Evolutionary conservation across 371 early-diverging fungal species (phyloP), one percentile per base, ranked within the genome.

Genomic region (Apophysomyces trapeziformis): DNA sequence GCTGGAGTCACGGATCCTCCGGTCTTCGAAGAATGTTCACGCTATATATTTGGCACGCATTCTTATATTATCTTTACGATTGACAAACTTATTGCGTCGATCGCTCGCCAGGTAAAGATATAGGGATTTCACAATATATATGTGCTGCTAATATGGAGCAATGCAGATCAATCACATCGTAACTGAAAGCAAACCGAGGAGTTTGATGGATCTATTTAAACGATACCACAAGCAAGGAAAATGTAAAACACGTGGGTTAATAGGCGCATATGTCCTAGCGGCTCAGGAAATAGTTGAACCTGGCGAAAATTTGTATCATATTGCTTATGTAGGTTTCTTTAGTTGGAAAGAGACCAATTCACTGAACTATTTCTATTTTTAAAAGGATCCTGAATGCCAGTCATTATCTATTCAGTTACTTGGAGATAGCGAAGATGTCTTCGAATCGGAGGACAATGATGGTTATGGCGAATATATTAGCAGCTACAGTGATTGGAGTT

Each of bases 381-480:
- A 14, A 7, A 66, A 85, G 84, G 75, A 81, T 50, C 76, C 84
- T 68, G 83, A 80, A 38, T 77, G 76, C 58, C 70, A 77, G 54
- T 76, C 87, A 16, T 77, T 95, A 73, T 88, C 94, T 5, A 87
- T 96, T 37, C 94, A 94, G 74, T 71, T 94, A 58, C 73, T 96
- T 46, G 84, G 86, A 57, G 90, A 91, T 66, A 90, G 94, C 57
- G 95, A 95, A 63, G 82, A 89, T 80, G 76, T 39, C 7, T 50
- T 50, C 16, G 54, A 50, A 21, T 18, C 54, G 7, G 54, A 26
- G 21, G 83, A 87, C 45, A 93, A 95, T 67, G 94, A 93, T 69
- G 85, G 85, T 43, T 97, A 96, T 92, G 90, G 92, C 18, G 84
- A 91, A 66, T 97, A 96, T 60, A 89, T 97, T 26, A 90, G 93